Evolutionary conservation across 176 grass and related monocot genomes (phyloP), one percentile per base, ranked within the genome.

Genomic region (Carex kokanica): DNA sequence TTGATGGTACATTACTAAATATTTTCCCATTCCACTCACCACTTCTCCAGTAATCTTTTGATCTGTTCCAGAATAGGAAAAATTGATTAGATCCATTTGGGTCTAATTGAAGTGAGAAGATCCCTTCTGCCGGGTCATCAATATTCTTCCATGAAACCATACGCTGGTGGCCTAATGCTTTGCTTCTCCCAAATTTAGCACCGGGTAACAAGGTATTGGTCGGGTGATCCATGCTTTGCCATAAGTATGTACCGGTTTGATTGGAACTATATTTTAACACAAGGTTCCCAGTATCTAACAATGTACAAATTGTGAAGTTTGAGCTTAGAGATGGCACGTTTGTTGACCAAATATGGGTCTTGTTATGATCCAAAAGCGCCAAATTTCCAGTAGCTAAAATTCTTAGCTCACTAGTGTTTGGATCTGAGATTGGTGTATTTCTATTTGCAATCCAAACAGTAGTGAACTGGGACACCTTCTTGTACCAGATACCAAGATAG

Each of bases 171-270:
- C 80, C 64, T 9, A 43, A 85, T 21, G 67, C n/a, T 11, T 87
- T 89, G 18, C 80, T 86, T 31, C 65, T 0, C 18, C 74, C 90
- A 52, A 89, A 21, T 71, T 87, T 92, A 27, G 34, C 66, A 0
- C 84, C 75, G 0, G 90, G 87, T 3, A 92, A 87, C 81, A 65
- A 92, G 8, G 83, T 74, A 69, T 89, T 23, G 11, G 84, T 86
- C 0, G 87, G 84, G 38, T 91, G 79, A 11, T 91, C 51, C 8
- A 84, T 86, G 59, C 90, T 88, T 54, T 91, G 84, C 90, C 90
- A 91, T 0, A 75, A 7, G 15, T 88, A 43, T 12, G 72, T 53
- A 2, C 83, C 17, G 43, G 29, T 72, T 41, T 34, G 67, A 51
- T 88, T 81, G 2, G 84, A 83, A 32, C 66, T 16, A 20, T 23